These are phyloP conservation scores for Aegilops longissima DNA, from an alignment of 176 grass and related monocot genomes.

Conservation along the genomic window DNA sequence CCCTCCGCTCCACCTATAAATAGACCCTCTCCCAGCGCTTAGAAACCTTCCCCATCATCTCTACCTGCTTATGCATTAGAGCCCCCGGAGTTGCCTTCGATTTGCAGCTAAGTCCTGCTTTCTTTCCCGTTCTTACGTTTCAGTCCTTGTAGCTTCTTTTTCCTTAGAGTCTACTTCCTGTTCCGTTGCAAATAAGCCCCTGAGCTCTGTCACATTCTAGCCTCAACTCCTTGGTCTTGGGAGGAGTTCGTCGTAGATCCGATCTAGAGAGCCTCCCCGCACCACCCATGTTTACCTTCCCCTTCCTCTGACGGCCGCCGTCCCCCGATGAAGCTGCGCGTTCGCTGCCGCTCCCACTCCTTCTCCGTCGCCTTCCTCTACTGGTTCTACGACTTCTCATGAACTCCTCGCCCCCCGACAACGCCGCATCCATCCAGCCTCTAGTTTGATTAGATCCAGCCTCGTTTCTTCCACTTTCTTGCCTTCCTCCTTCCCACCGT, in stretches of 20 bases:
- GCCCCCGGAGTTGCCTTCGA: not conserved
- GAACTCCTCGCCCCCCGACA: constrained; percentile 32
- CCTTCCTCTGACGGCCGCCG: constrained; percentile 42
- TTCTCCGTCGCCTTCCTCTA: constrained; percentile 81
- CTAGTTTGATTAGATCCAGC: constrained; percentile 15
- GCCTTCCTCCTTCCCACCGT: not conserved
- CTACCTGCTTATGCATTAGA: not conserved
- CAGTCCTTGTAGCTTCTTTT: not conserved
- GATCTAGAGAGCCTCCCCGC: not conserved
- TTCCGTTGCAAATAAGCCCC: not conserved
- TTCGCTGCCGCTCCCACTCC: constrained; percentile 62
- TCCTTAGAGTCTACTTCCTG: not conserved
- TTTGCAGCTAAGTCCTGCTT: constrained; percentile 40
- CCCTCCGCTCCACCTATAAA: constrained; percentile 40
- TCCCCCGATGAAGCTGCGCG: constrained; percentile 49
- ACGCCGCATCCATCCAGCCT: not conserved
- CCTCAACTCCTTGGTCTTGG: not conserved
- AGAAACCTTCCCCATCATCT: constrained; percentile 25
- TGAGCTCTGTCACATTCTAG: constrained; percentile 10
- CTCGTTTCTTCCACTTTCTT: not conserved
- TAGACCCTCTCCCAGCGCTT: rapidly evolving
- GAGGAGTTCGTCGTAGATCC: not conserved
- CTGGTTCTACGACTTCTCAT: constrained; percentile 92
- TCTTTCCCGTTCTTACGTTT: not conserved
- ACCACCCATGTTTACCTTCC: constrained; percentile 37